Evolutionary conservation across 768 basidiomycete genomes (phyloP), one percentile per base, ranked within the genome.

Genomic region (Suillus variegatus): DNA sequence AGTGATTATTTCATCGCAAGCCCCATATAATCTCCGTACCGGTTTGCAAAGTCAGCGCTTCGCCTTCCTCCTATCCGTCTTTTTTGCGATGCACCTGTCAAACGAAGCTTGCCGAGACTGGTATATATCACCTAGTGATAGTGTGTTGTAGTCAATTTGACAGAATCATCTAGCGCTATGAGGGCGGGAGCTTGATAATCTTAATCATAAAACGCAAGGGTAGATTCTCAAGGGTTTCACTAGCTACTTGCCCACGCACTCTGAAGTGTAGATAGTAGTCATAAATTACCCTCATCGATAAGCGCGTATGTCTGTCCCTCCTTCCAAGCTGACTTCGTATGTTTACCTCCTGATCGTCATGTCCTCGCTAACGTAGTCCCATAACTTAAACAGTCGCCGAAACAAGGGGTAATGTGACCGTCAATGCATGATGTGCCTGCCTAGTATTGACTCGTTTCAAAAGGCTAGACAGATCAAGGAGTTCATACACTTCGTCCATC

Each of bases 21-120:
- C 25, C 6, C n/a, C 57, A 41, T 41, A 28, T 58, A 58, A 60
- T 60, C 25, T 43, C 58, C 58, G 58, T 32, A 18, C 16, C 18
- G 28, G 43, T 25, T 0, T 18, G 25, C 58, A 28, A 32, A 43
- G 16, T 7, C 10, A 32, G 58, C 40, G 7, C 8, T 25, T 58
- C 57, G 57, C 18, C 41, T 28, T 25, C 25, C 57, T 43, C 58
- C 40, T 60, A 60, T 60, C 25, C 41, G 25, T 60, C 58, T 22
- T 52, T 43, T 40, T 28, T 0, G 58, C 12, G 58, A 41, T 41
- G 38, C 2, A 58, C 38, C 57, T 58, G 57, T 58, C 57, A 41
- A 28, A 25, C 57, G 57, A 60, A 60, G 58, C 58, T 43, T 25
- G 58, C 58, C 28, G 41, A 60, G 58, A 60, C 40, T 43, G 58